Evolutionary conservation across 768 basidiomycete species (phyloP).

Genomic region (Clitopilus hobsonii): DNA sequence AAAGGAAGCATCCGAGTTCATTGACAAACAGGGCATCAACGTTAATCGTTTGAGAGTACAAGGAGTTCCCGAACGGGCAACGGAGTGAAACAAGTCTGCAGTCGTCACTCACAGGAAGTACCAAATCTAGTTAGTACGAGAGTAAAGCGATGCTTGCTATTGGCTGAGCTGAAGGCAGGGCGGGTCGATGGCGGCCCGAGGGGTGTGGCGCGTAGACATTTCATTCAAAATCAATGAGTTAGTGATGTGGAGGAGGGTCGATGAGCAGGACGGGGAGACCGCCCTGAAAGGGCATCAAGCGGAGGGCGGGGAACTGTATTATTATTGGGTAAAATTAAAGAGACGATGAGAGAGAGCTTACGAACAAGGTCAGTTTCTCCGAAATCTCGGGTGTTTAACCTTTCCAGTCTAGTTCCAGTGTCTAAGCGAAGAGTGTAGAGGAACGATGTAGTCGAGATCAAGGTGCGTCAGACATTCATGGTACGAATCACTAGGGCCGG

Average conservation of each 20-base stretch:
- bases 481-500: conserved; percentile 1
- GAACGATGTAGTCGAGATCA: background rate
- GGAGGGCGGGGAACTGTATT: conserved; percentile 1
- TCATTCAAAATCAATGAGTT: conserved; percentile 6
- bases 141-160: background rate
- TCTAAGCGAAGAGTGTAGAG: background rate
- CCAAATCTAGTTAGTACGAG: background rate
- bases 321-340: background rate
- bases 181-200: background rate
- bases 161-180: background rate
- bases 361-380: background rate
- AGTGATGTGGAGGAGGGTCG: background rate
- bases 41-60: background rate
- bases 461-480: background rate
- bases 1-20: background rate
- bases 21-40: background rate
- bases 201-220: conserved; percentile 6
- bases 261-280: background rate
- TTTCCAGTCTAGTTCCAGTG: background rate
- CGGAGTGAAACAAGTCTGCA: background rate
- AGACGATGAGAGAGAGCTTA: background rate
- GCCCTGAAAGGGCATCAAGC: background rate
- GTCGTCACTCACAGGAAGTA: background rate
- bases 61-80: background rate
- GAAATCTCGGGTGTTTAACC: conserved; percentile 1